Conservation (phyloP, 2,329 filamentous ascomycete genomes). For the Apiospora pterosperma region DNA sequence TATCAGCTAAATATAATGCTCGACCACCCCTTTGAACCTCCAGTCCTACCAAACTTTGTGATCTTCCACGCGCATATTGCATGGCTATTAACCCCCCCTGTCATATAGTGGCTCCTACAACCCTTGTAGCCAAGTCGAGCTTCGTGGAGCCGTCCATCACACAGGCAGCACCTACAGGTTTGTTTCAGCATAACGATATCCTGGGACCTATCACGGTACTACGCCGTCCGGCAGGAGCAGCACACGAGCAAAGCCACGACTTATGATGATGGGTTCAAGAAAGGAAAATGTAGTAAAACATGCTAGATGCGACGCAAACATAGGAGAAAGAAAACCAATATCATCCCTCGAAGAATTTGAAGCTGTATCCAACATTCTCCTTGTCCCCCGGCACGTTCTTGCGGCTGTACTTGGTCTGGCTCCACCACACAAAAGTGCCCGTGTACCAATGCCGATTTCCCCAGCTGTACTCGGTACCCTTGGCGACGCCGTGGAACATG, state of each 20-base stretch:
- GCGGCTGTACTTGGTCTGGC: conserved; percentile 14
- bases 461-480: conserved; percentile 17
- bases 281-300: not conserved
- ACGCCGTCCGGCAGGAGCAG: not conserved
- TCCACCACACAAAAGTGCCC: conserved; percentile 18
- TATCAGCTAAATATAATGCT: too few species aligned
- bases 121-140: not conserved
- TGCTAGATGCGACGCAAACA: not conserved
- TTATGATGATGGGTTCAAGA: too few species aligned
- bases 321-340: not conserved
- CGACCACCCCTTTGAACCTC: too few species aligned
- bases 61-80: too few species aligned
- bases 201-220: not conserved
- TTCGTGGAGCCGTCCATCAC: not conserved
- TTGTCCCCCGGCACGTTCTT: conserved; percentile 14
- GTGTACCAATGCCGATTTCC: conserved; percentile 16
- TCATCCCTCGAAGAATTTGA: conserved; percentile 16
- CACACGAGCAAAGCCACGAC: too few species aligned
- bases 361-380: conserved; percentile 14
- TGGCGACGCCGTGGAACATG: conserved; percentile 18
- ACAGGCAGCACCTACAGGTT: not conserved
- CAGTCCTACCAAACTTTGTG: too few species aligned
- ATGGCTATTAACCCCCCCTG: too few species aligned
- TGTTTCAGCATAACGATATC: not conserved
- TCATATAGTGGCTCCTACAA: not conserved